Percentiles rank a stretch among this genome's conserved stretches.
Evolutionary conservation across 805 yeast species (phyloP).

Genomic region (Suhomyces emberorum): DNA sequence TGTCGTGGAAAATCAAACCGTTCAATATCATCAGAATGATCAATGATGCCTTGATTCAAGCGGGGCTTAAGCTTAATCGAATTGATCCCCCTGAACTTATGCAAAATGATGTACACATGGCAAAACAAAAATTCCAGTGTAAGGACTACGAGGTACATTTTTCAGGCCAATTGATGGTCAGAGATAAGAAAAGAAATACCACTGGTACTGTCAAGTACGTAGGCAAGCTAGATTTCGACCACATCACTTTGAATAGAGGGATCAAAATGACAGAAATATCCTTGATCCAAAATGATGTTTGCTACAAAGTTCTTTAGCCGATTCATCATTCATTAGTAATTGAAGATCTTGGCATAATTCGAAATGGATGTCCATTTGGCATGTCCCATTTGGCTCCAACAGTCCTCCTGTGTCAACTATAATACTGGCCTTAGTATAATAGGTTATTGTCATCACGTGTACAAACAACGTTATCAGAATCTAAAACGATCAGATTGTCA

Average conservation of each 20-base stretch:
- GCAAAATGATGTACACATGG: neutral
- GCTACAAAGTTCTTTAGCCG: constrained; percentile 1
- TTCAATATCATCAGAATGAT: constrained; percentile 17
- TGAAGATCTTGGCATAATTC: no score
- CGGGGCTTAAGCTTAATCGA: constrained; percentile 25
- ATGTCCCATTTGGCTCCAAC: no score
- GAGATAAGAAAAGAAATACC: constrained; percentile 15
- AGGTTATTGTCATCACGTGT: no score
- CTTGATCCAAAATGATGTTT: constrained; percentile 6
- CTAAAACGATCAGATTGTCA: no score
- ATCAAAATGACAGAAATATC: constrained; percentile 24
- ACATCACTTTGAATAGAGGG: constrained; percentile 30
- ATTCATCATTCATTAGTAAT: neutral
- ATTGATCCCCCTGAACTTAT: constrained; percentile 24
- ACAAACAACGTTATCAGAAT: no score
- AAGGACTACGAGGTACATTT: constrained; percentile 24
- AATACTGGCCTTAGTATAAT: no score
- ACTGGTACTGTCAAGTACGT: constrained; percentile 20
- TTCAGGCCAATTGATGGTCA: constrained; percentile 21
- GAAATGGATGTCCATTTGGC: no score
- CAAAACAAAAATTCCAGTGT: neutral
- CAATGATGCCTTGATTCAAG: constrained; percentile 17
- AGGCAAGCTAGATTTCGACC: constrained; percentile 32
- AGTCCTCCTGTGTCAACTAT: no score
- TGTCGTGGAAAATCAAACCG: constrained; percentile 28